Evolutionary conservation across 306 rosid species (phyloP).

Genomic region (Alnus rubra): DNA sequence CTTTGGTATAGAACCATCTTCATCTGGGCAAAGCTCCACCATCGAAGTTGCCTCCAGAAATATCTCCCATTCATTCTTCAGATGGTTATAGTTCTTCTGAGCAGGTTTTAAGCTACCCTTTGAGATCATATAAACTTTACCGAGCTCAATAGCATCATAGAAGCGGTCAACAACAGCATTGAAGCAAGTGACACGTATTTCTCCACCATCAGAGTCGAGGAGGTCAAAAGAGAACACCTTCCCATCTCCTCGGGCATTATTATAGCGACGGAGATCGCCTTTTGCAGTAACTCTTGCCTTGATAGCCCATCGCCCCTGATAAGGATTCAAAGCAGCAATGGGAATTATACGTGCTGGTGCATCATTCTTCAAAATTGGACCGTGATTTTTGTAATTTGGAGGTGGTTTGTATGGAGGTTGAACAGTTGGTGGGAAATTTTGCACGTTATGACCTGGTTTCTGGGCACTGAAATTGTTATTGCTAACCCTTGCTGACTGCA

Average conservation of each 20-base stretch:
- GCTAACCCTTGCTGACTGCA: constrained; percentile 38
- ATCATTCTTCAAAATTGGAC: constrained; percentile 83
- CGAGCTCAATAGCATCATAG: constrained; percentile 75
- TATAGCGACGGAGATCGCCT: constrained; percentile 93
- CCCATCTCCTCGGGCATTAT: constrained; percentile 97
- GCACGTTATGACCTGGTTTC: constrained; percentile 38
- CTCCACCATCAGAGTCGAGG: constrained; percentile 97
- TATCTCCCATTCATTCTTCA: constrained; percentile 97
- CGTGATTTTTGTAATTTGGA: constrained; percentile 69
- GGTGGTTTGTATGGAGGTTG: constrained; percentile 90
- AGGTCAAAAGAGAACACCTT: constrained; percentile 96
- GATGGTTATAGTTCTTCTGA: constrained; percentile 87
- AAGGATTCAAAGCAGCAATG: constrained; percentile 86
- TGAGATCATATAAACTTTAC: constrained; percentile 88
- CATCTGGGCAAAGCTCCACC: constrained; percentile 82
- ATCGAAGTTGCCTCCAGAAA: constrained; percentile 73
- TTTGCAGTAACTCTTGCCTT: constrained; percentile 97
- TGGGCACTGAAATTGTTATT: constrained; percentile 36
- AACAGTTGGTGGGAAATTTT: constrained; percentile 67
- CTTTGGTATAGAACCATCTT: constrained; percentile 87
- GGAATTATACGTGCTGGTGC: constrained; percentile 92
- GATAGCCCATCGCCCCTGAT: constrained; percentile 97
- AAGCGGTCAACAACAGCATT: constrained; percentile 94
- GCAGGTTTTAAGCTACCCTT: constrained; percentile 95
- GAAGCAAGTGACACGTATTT: constrained; percentile 91